phyloP scores from a whole-genome alignment of 768 basidiomycete genomes.

The Gymnopilus dilepis region DNA sequence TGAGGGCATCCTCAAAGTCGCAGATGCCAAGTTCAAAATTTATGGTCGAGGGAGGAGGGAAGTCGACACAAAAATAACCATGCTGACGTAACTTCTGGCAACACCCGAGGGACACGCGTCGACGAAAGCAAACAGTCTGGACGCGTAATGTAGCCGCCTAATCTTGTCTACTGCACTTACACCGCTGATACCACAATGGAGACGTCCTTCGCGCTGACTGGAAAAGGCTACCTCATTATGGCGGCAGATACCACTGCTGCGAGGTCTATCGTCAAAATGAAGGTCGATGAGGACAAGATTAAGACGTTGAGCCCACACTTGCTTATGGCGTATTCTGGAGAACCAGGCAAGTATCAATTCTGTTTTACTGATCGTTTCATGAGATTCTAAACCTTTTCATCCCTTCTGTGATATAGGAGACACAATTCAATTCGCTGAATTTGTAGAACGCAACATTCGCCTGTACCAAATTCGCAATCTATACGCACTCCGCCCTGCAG shows the following conservation, averaged over 20 bases:
- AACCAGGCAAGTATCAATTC: constrained; percentile 77
- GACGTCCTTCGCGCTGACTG: constrained; percentile 87
- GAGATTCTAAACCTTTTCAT: too few relatives aligned
- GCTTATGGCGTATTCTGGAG: constrained; percentile 94
- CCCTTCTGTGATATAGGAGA: constrained; percentile 66
- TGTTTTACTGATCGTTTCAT: too few relatives aligned
- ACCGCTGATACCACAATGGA: constrained; percentile 61
- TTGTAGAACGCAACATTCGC: constrained; percentile 92
- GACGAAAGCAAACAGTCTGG: constrained; percentile 6
- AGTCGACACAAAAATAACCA: neutral
- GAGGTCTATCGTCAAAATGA: constrained; percentile 97
- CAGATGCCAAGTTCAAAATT: too few relatives aligned
- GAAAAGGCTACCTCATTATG: constrained; percentile 92
- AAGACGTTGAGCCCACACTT: constrained; percentile 89
- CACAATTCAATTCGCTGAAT: constrained; percentile 96
- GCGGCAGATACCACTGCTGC: constrained; percentile 90
- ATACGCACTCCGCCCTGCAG: constrained; percentile 85
- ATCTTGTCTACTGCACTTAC: constrained; percentile 8
- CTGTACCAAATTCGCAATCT: constrained; percentile 95
- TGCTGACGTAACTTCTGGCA: constrained; percentile 6
- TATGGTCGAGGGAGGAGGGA: too few relatives aligned
- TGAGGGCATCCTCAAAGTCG: neutral
- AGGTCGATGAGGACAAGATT: constrained; percentile 96
- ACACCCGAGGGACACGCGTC: constrained; percentile 22
- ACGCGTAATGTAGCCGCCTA: constrained; percentile 20